Percentiles rank a stretch among this genome's conserved stretches.
Evolutionary conservation across 257 asterid genomes (phyloP).

Genomic region (Nicotiana otophora): DNA sequence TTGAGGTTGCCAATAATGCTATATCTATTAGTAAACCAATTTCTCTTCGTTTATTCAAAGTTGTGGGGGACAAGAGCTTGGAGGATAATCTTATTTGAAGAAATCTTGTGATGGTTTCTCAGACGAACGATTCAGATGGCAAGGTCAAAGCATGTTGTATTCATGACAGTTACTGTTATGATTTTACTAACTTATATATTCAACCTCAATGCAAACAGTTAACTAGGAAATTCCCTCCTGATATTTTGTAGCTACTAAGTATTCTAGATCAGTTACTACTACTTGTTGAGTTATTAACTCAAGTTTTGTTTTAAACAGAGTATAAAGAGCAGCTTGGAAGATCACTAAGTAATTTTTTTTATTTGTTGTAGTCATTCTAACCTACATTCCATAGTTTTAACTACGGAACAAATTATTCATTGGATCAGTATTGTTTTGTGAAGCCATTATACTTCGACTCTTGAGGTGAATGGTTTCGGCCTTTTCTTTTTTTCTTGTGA

Average conservation of each 20-base stretch:
- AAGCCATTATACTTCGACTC: not conserved
- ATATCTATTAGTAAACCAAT: not conserved
- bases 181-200: no score
- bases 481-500: not conserved
- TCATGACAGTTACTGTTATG: not conserved
- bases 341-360: no score
- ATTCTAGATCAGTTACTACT: no score
- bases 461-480: not conserved
- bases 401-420: not conserved
- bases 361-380: no score
- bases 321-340: no score
- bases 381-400: no score
- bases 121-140: not conserved
- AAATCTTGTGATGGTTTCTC: conserved; percentile 9
- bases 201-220: no score
- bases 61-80: not conserved
- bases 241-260: no score
- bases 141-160: conserved; percentile 5
- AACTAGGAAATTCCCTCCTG: no score
- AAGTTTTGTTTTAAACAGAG: no score
- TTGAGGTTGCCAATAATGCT: not conserved
- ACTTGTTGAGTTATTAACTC: no score
- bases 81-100: conserved; percentile 14
- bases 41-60: not conserved
- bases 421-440: not conserved